Percentiles rank a stretch among this genome's conserved stretches.
These are phyloP conservation scores for Ormosia emarginata DNA, from an alignment of 306 rosid genomes.

Conservation along the genomic window DNA sequence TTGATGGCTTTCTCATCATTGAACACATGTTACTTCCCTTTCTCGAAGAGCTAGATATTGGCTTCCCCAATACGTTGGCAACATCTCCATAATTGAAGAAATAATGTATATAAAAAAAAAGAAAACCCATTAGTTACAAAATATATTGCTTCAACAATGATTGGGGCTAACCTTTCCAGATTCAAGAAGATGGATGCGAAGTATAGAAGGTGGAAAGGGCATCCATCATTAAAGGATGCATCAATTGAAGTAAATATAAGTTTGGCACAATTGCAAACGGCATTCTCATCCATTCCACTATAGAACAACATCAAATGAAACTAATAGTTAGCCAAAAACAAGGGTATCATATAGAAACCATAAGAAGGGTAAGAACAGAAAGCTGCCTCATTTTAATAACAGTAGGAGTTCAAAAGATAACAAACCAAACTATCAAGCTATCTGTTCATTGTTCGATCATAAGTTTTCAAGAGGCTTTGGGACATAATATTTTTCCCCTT, in stretches of 20 bases:
- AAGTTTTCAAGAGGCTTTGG: too few relatives aligned
- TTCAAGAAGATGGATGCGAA: constrained; percentile 94
- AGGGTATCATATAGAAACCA: not conserved
- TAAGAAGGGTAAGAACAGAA: not conserved
- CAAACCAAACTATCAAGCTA: not conserved
- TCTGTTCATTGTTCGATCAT: not conserved
- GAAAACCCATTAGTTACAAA: too few relatives aligned
- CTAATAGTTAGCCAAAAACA: not conserved
- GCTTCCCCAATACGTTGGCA: too few relatives aligned
- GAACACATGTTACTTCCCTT: too few relatives aligned
- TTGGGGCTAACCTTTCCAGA: constrained; percentile 77
- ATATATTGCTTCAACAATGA: not conserved
- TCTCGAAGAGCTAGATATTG: too few relatives aligned
- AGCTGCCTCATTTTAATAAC: not conserved
- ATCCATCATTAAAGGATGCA: constrained; percentile 95
- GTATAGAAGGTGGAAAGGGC: constrained; percentile 98
- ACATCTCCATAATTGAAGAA: too few relatives aligned
- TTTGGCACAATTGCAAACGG: constrained; percentile 93
- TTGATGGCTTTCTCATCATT: too few relatives aligned
- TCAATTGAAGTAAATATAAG: constrained; percentile 98
- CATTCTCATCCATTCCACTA: constrained; percentile 99
- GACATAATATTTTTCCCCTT: not conserved
- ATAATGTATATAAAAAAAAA: too few relatives aligned
- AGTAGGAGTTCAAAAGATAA: not conserved
- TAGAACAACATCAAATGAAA: constrained; percentile 46